phyloP scores from a whole-genome alignment of 2,329 filamentous ascomycete species.

The Scytalidium sp. region DNA sequence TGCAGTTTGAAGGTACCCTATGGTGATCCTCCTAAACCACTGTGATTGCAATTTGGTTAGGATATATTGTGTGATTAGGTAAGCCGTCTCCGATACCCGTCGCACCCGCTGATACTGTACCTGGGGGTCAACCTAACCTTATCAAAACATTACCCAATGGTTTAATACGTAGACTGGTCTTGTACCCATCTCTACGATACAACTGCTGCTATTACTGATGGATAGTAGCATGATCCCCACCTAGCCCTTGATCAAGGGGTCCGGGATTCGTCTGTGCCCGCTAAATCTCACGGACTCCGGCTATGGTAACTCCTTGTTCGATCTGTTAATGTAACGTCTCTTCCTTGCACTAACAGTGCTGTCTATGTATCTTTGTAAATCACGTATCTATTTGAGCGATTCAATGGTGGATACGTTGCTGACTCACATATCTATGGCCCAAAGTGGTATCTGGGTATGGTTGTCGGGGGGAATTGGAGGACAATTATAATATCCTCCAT shows the following conservation, averaged over 20 bases:
- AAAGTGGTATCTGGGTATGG: neutral
- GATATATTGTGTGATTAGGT: neutral
- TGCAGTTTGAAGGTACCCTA: neutral
- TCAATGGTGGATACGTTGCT: neutral
- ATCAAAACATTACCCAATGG: neutral
- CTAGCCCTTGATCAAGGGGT: conserved; percentile 11
- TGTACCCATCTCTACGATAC: neutral
- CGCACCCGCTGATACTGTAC: neutral
- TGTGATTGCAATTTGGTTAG: neutral
- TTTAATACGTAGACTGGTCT: neutral
- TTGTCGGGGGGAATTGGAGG: neutral
- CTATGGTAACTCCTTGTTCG: neutral
- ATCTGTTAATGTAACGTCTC: neutral
- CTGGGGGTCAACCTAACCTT: neutral
- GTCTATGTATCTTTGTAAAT: neutral
- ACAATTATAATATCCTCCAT: neutral
- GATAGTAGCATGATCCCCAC: neutral
- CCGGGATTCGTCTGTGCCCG: neutral
- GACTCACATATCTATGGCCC: neutral
- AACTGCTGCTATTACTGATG: neutral
- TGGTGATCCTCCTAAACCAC: neutral
- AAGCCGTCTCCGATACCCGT: neutral
- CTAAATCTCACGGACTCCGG: neutral
- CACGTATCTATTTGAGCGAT: neutral
- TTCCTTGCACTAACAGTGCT: neutral